Evolutionary conservation across 805 yeast species (phyloP), one percentile per base, ranked within the genome.

Genomic region (Starmerella geochares): DNA sequence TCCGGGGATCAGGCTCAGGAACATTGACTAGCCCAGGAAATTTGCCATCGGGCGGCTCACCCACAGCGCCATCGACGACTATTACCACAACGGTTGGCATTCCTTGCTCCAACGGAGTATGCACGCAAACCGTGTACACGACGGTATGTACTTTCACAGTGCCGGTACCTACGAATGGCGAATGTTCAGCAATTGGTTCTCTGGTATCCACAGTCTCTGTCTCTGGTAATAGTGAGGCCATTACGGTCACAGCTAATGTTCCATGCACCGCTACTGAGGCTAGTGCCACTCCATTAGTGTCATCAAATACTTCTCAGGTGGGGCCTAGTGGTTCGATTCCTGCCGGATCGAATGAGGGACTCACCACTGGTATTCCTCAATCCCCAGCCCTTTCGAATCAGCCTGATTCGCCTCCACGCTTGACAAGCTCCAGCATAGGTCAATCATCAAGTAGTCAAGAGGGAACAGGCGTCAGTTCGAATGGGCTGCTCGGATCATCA

Each of bases 31-130:
- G 39, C 24, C 11, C 29, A 9, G 8, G 10, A 11, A 27, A 27
- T 27, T n/a, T n/a, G n/a, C n/a, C n/a, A n/a, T n/a, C n/a, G n/a
- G n/a, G n/a, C n/a, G n/a, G n/a, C n/a, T n/a, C n/a, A n/a, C n/a
- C 9, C 28, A 9, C 35, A 31, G 35, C 35, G 6, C 17, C 35
- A 31, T 41, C 39, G 14, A 2, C 37, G 1, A 35, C 44, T 7
- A 21, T 27, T 14, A 24, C 28, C 17, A 46, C 54, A 20, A 42
- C 52, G 7, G 44, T 43, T 3, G 38, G 49, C 2, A 40, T 43
- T 6, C 54, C 46, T n/a, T 54, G 57, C 47, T 6, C 38, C 4
- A 17, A 33, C 4, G 38, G 21, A 10, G 23, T 33, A 5, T 33
- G 38, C 23, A 47, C 50, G 11, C 46, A 50, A 2, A 19, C 31